These are phyloP conservation scores for Claviceps sp. DNA, from an alignment of 2,329 filamentous ascomycete species.

Conservation along the genomic window DNA sequence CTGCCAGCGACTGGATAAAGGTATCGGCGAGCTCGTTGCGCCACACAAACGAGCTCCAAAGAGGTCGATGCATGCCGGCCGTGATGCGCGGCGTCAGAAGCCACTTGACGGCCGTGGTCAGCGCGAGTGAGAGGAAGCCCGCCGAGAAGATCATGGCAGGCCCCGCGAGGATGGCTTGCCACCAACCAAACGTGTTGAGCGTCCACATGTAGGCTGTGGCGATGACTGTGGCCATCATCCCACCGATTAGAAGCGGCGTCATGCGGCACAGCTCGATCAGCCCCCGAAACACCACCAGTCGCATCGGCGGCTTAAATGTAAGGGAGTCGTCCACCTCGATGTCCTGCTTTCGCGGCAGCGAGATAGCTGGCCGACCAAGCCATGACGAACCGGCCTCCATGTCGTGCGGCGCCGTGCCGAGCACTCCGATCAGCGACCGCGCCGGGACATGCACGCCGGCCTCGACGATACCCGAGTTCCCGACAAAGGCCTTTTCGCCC, in stretches of 20 bases:
- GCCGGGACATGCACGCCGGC: constrained; percentile 7
- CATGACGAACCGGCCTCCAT: constrained; percentile 11
- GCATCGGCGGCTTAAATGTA: constrained; percentile 9
- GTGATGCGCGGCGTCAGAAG: constrained; percentile 8
- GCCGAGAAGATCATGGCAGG: constrained; percentile 3
- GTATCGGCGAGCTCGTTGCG: constrained; percentile 39
- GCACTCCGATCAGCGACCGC: constrained; percentile 9
- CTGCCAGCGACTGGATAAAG: constrained; percentile 34
- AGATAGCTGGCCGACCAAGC: constrained; percentile 12
- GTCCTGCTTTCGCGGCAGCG: constrained; percentile 8
- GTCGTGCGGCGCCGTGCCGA: constrained; percentile 8
- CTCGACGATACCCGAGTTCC: constrained; percentile 11
- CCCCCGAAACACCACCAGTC: constrained; percentile 6
- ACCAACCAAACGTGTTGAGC: constrained; percentile 6
- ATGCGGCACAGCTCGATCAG: constrained; percentile 10
- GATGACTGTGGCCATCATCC: constrained; percentile 1
- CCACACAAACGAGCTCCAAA: constrained; percentile 14
- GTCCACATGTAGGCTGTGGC: constrained; percentile 6
- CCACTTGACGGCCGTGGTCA: constrained; percentile 11
- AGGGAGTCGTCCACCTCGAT: constrained; percentile 7
- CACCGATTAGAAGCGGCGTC: constrained; percentile 7
- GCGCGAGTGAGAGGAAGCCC: constrained; percentile 2
- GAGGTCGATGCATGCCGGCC: constrained; percentile 9
- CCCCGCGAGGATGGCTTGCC: constrained; percentile 7
- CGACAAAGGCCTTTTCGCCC: constrained; percentile 9